Base-by-base conservation (phyloP, 2,329 filamentous ascomycete genomes). In the Botrytis porri region DNA sequence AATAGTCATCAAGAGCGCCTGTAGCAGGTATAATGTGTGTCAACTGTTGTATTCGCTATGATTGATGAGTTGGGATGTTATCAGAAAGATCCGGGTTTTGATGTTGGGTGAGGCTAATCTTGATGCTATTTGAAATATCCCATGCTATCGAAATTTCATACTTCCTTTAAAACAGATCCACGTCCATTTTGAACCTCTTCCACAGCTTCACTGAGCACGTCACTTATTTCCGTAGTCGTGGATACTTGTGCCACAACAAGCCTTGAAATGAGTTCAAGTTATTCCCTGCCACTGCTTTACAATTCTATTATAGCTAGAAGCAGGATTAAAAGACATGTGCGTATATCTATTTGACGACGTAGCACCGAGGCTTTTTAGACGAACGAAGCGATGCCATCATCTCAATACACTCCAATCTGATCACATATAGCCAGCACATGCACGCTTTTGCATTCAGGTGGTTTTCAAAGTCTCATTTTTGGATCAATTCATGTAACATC, bases 271-370 rank as follows among this genome's bases (percentile, higher is more conserved):
- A 32, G 63, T 35, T 39, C 22, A 59, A 35, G 8, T 59, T 59
- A 5, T 69, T 39, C 12, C 37, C 54, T 10, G 69, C 32, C 9
- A 59, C 45, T 8, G 69, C 43, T 71, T 43, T 59, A 32, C 61
- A 45, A 59, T 64, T 16, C 69, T 45, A n/a, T 20, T n/a, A 32
- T 59, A 37, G 25, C 65, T 45, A 20, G 60, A n/a, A 5, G 60
- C 43, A 25, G 45, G 69, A 16, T 65, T 61, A 2, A 64, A 43
- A 9, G 48, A 71, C 4, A 71, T 59, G 43, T 65, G 48, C 69
- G 65, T 65, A 1, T 48, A 45, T 35, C 57, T 65, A 45, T 71
- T 64, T 7, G 69, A 54, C 20, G 35, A 25, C 8, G 20, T 45
- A n/a, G 51, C 60, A 14, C 61, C 35, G 43, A 65, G 39, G 1